A percentile compares a stretch with the other conserved stretches of the same genome.
Evolutionary conservation across 805 yeast genomes (phyloP).

Genomic region (Jamesozyma spencerorum): DNA sequence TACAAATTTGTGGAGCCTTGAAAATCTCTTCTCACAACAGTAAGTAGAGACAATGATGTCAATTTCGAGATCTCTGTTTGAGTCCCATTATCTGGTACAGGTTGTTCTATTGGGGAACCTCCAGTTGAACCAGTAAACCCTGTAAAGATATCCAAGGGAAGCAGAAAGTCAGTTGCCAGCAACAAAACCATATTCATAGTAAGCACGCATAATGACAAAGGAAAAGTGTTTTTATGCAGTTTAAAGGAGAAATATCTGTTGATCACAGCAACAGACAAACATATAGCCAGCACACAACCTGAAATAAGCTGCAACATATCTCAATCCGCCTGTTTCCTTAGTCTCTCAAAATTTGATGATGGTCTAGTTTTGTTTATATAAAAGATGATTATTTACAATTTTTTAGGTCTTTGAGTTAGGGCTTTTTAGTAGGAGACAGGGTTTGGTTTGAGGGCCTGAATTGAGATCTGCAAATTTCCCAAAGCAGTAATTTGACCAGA

Average conservation of each 20-base stretch:
- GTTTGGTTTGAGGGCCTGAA: no score
- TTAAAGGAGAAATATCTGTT: conserved; percentile 25
- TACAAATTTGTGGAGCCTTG: conserved; percentile 4
- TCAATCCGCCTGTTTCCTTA: no score
- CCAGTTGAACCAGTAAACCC: conserved; percentile 5
- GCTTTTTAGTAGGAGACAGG: no score
- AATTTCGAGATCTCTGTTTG: background rate
- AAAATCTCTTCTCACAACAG: background rate
- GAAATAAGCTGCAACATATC: background rate
- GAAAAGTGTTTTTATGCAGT: conserved; percentile 20
- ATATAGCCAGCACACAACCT: conserved; percentile 1
- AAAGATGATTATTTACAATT: no score
- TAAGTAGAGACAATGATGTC: background rate
- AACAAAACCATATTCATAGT: conserved; percentile 22
- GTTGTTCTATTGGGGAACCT: conserved; percentile 3
- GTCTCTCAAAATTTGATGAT: no score
- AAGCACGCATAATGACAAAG: conserved; percentile 15
- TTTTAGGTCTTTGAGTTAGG: no score
- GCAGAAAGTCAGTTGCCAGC: conserved; percentile 21
- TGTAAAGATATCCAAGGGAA: conserved; percentile 22
- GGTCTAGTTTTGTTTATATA: no score
- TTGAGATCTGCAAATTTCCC: no score
- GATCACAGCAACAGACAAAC: conserved; percentile 14
- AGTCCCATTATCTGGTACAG: background rate
- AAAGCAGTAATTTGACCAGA: no score